A percentile compares a stretch with the other conserved stretches of the same genome.
Conservation (phyloP, 352 stramenopile genomes). For the Pythium rhizo-oryzae region DNA sequence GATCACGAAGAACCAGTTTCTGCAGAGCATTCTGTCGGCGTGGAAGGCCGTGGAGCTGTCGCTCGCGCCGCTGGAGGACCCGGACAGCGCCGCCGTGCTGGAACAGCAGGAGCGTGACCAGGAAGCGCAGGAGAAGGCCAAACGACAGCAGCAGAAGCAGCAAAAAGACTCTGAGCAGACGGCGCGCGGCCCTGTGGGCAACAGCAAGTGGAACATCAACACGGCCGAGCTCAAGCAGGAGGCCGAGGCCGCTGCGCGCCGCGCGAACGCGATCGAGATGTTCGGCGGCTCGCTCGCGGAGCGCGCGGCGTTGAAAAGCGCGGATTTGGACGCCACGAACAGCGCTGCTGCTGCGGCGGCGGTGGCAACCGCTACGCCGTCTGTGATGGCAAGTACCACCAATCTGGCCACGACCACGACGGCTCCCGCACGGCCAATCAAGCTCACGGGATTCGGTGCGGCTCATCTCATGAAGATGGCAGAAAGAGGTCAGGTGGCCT, state of each 20-base stretch:
- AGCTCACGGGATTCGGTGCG: constrained; percentile 17
- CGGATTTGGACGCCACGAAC: constrained; percentile 40
- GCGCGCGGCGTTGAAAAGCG: constrained; percentile 29
- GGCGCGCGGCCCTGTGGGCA: constrained; percentile 45
- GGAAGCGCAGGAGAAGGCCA: constrained; percentile 22
- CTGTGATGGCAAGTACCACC: neutral
- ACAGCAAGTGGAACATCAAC: constrained; percentile 77
- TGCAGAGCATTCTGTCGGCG: constrained; percentile 78
- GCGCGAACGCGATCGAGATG: constrained; percentile 22
- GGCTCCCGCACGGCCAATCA: constrained; percentile 5
- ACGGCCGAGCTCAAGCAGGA: constrained; percentile 63
- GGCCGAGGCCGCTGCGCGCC: constrained; percentile 36
- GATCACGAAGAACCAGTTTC: constrained; percentile 85
- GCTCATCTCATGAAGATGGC: constrained; percentile 8
- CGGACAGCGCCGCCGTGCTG: constrained; percentile 33
- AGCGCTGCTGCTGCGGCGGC: constrained; percentile 1
- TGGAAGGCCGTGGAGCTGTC: constrained; percentile 79
- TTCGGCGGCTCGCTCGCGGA: constrained; percentile 28
- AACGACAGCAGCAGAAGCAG: neutral
- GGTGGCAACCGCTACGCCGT: neutral
- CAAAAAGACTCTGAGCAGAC: neutral
- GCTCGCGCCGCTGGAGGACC: constrained; percentile 45
- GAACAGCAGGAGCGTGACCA: constrained; percentile 26
- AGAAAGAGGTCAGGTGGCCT: neutral
- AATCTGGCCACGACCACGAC: neutral